Base-by-base conservation (phyloP, 371 early-diverging fungal species). In the Mortierella polycephala region DNA sequence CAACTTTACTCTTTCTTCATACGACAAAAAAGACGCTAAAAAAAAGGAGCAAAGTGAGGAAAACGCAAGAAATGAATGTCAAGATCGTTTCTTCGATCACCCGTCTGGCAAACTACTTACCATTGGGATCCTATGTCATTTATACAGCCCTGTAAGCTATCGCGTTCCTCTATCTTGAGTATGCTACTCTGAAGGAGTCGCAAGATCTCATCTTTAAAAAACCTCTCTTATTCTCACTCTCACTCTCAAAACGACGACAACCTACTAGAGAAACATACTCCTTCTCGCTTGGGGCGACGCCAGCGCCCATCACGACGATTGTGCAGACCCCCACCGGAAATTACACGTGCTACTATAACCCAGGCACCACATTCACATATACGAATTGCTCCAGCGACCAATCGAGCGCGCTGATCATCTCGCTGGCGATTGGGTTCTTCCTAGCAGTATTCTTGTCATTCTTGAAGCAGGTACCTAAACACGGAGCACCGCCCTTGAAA, bases 121-220 rank as follows among this genome's bases (percentile, higher is more conserved):
- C 79, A 0, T 56, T 77, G 16, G 79, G 79, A 0, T 77, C 79
- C 44, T 77, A 77, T 72, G 79, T 77, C 46, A 72, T 77, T 53
- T 77, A 77, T 62, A 77, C 79, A 5, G 79, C 79, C 42, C 49
- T 77, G 76, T 76, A 76, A 60, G 76, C 49, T 14, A 41, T 14
- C 40, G 21, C 18, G 6, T 45, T 11, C 8, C 45, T 23, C 40
- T 1, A 23, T 39, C 23, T 23, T 40, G 39, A 13, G 16, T 39
- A 23, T 57, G 11, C 41, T 56, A 23, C 64, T 56, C 18, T 0
- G 5, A 10, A 46, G 18, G 18, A n/a, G 30, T 0, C 51, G 9
- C 44, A 6, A 7, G 30, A 4, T n/a, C 46, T 18, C n/a, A 47
- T 44, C 23, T 46, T 49, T 57, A 30, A 16, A 30, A 16, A 37